Conservation (phyloP, 331 rosid genomes). For the Acacia pycnantha region DNA sequence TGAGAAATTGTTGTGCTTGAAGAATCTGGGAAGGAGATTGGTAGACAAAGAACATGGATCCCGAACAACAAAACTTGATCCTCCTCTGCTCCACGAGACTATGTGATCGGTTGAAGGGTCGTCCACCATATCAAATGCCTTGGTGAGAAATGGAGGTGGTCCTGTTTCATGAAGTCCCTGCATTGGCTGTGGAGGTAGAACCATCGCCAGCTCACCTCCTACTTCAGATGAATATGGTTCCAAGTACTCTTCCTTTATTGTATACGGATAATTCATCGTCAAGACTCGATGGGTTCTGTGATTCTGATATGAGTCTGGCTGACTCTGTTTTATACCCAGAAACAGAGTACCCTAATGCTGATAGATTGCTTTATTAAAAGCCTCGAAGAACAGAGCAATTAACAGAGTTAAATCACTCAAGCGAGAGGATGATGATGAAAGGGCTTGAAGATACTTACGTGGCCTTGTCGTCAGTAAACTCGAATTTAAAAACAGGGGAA, state of each 20-base stretch:
- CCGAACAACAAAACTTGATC: conserved; percentile 78
- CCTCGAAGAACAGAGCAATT: neutral
- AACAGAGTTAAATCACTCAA: neutral
- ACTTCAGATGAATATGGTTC: conserved; percentile 27
- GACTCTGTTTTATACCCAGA: neutral
- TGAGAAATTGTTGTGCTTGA: conserved; percentile 94
- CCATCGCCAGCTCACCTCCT: conserved; percentile 25
- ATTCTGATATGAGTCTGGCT: neutral
- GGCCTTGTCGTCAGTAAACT: neutral
- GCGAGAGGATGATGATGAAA: neutral
- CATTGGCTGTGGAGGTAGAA: conserved; percentile 66
- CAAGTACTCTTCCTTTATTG: conserved; percentile 53
- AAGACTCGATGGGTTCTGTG: neutral
- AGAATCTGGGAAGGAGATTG: conserved; percentile 66
- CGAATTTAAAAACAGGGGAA: conserved; percentile 5
- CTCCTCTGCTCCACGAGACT: conserved; percentile 77
- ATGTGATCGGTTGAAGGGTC: conserved; percentile 55
- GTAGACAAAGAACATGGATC: conserved; percentile 74
- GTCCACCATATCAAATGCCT: conserved; percentile 81
- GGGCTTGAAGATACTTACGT: neutral
- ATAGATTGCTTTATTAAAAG: neutral
- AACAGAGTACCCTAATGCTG: neutral
- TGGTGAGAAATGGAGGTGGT: conserved; percentile 85
- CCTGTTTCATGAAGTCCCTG: conserved; percentile 76
- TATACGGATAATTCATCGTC: conserved; percentile 47